A percentile compares a stretch with the other conserved stretches of the same genome.
phyloP scores from a whole-genome alignment of 495 filamentous ascomycete genomes.

The Xylaria bambusicola region DNA sequence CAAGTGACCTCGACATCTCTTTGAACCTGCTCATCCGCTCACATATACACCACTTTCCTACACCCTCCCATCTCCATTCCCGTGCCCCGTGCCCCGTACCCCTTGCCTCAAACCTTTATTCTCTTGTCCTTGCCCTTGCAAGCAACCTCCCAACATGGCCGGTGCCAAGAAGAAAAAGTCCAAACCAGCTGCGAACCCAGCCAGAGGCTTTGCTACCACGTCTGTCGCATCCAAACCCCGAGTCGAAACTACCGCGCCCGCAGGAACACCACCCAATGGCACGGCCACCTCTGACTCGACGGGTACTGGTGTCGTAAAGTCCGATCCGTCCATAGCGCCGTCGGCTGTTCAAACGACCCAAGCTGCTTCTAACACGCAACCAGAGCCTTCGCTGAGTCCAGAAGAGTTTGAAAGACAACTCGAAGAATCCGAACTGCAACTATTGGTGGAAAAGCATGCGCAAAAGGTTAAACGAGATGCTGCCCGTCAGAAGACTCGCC shows the following conservation, averaged over 20 bases:
- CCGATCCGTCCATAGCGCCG: conserved; percentile 36
- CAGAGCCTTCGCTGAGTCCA: conserved; percentile 61
- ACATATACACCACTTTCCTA: background rate
- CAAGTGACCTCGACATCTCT: no score
- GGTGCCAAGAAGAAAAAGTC: conserved; percentile 82
- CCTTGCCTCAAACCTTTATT: background rate
- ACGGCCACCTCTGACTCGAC: background rate
- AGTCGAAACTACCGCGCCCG: conserved; percentile 35
- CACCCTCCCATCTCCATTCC: background rate
- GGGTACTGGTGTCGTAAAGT: conserved; percentile 13
- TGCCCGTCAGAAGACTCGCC: conserved; percentile 64
- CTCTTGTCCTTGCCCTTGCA: background rate
- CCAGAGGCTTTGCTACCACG: conserved; percentile 88
- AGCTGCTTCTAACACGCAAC: conserved; percentile 40
- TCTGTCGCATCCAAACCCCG: conserved; percentile 79
- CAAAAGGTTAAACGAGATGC: conserved; percentile 68
- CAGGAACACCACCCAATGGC: conserved; percentile 12
- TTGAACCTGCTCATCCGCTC: no score
- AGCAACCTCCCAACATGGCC: conserved; percentile 48
- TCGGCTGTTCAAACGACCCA: conserved; percentile 30
- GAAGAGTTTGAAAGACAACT: conserved; percentile 84
- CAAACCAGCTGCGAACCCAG: conserved; percentile 80
- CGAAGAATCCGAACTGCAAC: conserved; percentile 78
- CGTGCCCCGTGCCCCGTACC: background rate
- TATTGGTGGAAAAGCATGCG: conserved; percentile 77